These are phyloP conservation scores for Urtica urens DNA, from an alignment of 306 rosid species.

Conservation along the genomic window DNA sequence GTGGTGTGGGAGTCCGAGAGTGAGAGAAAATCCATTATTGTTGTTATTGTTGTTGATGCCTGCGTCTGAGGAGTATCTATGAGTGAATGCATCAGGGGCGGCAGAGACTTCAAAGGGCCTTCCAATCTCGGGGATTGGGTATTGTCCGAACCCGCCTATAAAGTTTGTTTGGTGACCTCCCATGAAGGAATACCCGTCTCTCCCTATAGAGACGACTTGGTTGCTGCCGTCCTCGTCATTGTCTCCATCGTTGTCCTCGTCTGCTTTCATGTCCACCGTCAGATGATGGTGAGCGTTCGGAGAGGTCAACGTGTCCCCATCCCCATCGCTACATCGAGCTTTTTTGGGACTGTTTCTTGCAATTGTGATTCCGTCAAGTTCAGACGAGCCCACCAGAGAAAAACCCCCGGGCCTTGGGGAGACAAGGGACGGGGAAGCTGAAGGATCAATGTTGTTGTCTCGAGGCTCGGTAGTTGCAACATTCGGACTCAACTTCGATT, in stretches of 20 bases:
- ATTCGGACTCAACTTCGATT: too few relatives aligned
- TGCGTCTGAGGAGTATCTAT: slow-evolving; percentile 72
- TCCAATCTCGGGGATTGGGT: slow-evolving; percentile 77
- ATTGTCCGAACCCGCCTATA: slow-evolving; percentile 70
- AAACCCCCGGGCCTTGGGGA: slow-evolving; percentile 50
- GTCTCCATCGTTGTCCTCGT: slow-evolving; percentile 15
- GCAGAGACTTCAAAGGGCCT: slow-evolving; percentile 66
- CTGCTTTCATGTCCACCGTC: too few relatives aligned
- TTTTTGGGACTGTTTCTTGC: slow-evolving; percentile 77
- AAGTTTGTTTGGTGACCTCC: slow-evolving; percentile 64
- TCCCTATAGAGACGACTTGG: slow-evolving; percentile 31
- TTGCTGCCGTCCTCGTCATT: slow-evolving; percentile 25
- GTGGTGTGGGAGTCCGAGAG: slow-evolving; percentile 88
- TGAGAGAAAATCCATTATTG: slow-evolving; percentile 80
- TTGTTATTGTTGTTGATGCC: too few relatives aligned
- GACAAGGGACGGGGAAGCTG: slow-evolving; percentile 16
- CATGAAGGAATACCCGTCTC: slow-evolving; percentile 38
- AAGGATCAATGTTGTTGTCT: slow-evolving; percentile 5
- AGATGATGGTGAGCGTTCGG: too few relatives aligned
- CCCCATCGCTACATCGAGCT: slow-evolving; percentile 46
- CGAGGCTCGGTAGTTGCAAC: background rate
- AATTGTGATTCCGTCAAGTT: slow-evolving; percentile 75
- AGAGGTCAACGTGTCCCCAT: too few relatives aligned
- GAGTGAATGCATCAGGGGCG: slow-evolving; percentile 62
- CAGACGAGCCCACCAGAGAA: slow-evolving; percentile 70